Conservation (phyloP, 2,329 filamentous ascomycete genomes). For the Penicillium sp. region DNA sequence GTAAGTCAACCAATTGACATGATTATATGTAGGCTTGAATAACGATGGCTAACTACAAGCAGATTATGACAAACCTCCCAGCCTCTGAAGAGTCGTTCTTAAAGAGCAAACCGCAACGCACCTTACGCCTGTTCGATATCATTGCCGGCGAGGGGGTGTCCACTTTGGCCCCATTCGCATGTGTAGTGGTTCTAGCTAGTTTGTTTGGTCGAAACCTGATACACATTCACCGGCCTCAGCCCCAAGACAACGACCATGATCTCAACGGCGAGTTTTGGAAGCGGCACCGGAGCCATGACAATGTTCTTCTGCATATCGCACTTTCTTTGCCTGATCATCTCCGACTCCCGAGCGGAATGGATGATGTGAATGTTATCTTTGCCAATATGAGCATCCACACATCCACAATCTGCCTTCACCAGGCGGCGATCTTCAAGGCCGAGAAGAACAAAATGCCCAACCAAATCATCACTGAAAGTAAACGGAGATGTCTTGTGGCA, state of each 20-base stretch:
- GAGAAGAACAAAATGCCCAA: slow-evolving; percentile 77
- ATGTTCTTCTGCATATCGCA: slow-evolving; percentile 80
- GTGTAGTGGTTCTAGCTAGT: slow-evolving; percentile 77
- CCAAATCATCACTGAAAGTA: slow-evolving; percentile 80
- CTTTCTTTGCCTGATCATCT: slow-evolving; percentile 75
- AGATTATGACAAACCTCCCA: slow-evolving; percentile 79
- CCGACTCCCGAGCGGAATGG: slow-evolving; percentile 70
- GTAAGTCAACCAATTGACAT: slow-evolving; percentile 38
- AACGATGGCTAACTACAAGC: slow-evolving; percentile 18
- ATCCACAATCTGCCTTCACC: slow-evolving; percentile 93
- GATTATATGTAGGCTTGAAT: no score
- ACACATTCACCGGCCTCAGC: slow-evolving; percentile 81
- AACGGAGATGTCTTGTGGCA: slow-evolving; percentile 85
- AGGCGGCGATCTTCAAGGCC: slow-evolving; percentile 95
- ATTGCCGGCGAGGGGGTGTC: slow-evolving; percentile 63
- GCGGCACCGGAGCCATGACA: slow-evolving; percentile 82
- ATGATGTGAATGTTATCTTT: slow-evolving; percentile 81
- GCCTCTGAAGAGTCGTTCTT: slow-evolving; percentile 79
- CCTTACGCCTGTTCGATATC: slow-evolving; percentile 57
- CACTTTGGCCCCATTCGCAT: slow-evolving; percentile 71
- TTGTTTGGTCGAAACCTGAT: slow-evolving; percentile 87
- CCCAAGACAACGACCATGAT: slow-evolving; percentile 76
- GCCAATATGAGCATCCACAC: slow-evolving; percentile 97
- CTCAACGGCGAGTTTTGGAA: slow-evolving; percentile 95
- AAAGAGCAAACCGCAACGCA: slow-evolving; percentile 69